Base-by-base conservation (phyloP, 345 rosid genomes). In the Odontarrhena argentea region DNA sequence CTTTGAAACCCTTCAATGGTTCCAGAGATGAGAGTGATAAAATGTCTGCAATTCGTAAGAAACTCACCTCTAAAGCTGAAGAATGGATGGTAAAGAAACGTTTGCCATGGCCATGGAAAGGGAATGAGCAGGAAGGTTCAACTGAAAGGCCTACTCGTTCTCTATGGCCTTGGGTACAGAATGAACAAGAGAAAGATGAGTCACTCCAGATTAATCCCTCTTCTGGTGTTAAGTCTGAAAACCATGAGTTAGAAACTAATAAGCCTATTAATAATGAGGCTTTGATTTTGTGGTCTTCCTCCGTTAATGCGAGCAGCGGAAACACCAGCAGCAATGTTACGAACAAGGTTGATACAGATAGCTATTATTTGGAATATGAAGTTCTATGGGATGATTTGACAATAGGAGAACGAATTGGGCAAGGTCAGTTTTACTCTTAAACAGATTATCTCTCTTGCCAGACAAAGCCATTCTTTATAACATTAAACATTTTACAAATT, bases 341-440 rank as follows among this genome's bases (percentile, higher is more conserved):
- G 67, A 88, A 85, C 76, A 88, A 83, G 83, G 85, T 78, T 69
- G 99, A 94, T 60, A 42, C 79, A 73, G 97, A 87, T 45, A 68
- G 69, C 52, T 96, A 90, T 36, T 75, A 87, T 79, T 82, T 88
- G 67, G 97, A 94, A 66, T 94, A 79, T 53, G 97, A 88, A 78
- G 91, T 94, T 70, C 78, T 80, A 59, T 94, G 97, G 97, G 99
- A 94, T 66, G 96, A 94, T 76, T 71, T 94, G 88, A 80, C 80
- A 0, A 80, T 94, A 44, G 91, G 92, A 55, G 93, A 94, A 63
- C 91, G 83, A 77, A 83, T 94, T 44, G 97, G 99, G 68, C 96
- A 91, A 88, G 99, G 97, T 94, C 64, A 72, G 67, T 40, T 5
- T 25, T 68, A 60, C 63, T 75, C 68, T 2, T 1, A 54, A 37